A percentile compares a stretch with the other conserved stretches of the same genome.
phyloP scores from a whole-genome alignment of 345 rosid genomes.

The Boechera retrofracta region DNA sequence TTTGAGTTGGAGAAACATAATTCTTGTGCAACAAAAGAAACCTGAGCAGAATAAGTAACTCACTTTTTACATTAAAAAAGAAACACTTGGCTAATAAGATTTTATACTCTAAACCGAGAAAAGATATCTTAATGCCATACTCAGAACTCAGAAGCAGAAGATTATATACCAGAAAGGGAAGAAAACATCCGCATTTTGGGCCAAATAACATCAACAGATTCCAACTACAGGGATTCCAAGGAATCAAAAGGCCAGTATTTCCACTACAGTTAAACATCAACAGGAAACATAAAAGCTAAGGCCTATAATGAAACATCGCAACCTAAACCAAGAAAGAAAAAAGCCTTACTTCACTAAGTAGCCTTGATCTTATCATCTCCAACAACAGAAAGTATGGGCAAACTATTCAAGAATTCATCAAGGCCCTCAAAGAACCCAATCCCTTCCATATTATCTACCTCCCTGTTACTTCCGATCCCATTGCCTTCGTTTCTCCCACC shows the following conservation, averaged over 20 bases:
- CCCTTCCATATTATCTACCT: conserved; percentile 82
- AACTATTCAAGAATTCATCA: conserved; percentile 90
- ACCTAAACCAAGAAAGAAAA: conserved; percentile 35
- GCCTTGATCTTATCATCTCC: conserved; percentile 88
- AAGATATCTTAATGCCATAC: neutral
- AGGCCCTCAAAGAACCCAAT: conserved; percentile 91
- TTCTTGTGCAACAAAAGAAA: conserved; percentile 22
- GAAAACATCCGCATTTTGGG: conserved; percentile 13
- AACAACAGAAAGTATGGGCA: conserved; percentile 88
- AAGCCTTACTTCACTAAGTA: conserved; percentile 59
- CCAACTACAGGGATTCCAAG: conserved; percentile 36
- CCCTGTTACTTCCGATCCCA: conserved; percentile 57
- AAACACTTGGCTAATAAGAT: neutral
- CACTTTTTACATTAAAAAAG: neutral
- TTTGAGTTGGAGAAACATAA: conserved; percentile 4
- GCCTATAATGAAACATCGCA: conserved; percentile 36
- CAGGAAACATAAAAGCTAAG: conserved; percentile 42
- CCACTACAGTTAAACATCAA: conserved; percentile 44
- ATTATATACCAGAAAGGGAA: conserved; percentile 23
- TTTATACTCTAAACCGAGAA: neutral
- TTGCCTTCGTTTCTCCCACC: conserved; percentile 51
- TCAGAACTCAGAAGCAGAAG: conserved; percentile 25
- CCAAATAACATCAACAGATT: conserved; percentile 41
- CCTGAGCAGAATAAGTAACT: neutral
- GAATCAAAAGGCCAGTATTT: conserved; percentile 31